Conservation (phyloP, 371 early-diverging fungal species). For the Circinella umbellata region DNA sequence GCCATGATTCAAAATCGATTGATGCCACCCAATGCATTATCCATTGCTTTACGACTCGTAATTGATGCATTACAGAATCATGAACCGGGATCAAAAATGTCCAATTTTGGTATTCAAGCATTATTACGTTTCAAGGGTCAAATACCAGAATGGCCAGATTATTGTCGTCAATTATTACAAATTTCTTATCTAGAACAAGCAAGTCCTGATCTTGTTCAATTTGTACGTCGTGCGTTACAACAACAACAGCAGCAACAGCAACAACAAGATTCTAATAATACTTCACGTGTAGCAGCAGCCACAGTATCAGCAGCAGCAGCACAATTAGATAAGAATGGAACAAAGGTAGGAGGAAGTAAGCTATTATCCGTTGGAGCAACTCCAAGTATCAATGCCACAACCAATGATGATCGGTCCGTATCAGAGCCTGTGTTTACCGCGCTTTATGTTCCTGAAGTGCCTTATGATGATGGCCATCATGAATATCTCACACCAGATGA, state of each 20-base stretch:
- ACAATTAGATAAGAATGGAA: constrained; percentile 6
- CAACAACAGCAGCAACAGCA: constrained; percentile 10
- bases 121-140: constrained; percentile 82
- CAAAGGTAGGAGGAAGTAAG: constrained; percentile 17
- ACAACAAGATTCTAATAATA: constrained; percentile 6
- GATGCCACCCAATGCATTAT: constrained; percentile 74
- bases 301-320: too few relatives aligned
- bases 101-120: constrained; percentile 89
- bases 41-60: constrained; percentile 83
- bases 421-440: constrained; percentile 58
- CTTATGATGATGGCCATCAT: constrained; percentile 28
- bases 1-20: constrained; percentile 85
- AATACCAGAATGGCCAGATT: constrained; percentile 90
- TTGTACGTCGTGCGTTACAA: constrained; percentile 27
- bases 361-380: constrained; percentile 5
- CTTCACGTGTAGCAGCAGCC: constrained; percentile 21
- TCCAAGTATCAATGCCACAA: too few relatives aligned
- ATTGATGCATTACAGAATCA: constrained; percentile 81
- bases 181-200: constrained; percentile 79
- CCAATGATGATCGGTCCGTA: not conserved
- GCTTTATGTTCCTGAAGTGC: constrained; percentile 43
- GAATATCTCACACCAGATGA: constrained; percentile 70
- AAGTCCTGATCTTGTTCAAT: constrained; percentile 75
- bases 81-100: constrained; percentile 81
- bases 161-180: constrained; percentile 80